Base-by-base conservation (phyloP, 495 filamentous ascomycete species). In the Parathielavia hyrcaniae region DNA sequence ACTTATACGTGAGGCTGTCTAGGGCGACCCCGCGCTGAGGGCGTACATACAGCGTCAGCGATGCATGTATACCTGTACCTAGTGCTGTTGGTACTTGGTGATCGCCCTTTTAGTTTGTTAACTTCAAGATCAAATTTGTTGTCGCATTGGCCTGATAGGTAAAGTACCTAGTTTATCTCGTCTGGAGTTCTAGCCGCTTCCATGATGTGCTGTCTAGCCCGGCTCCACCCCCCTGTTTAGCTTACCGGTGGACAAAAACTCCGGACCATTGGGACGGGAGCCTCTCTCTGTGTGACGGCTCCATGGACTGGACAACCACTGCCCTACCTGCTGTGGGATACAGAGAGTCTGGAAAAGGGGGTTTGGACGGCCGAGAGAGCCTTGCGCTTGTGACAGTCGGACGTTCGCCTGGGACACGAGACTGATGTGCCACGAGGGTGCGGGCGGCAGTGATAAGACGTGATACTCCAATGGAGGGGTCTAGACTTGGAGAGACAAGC, bases 141-240 rank as follows among this genome's bases (percentile, higher is more conserved):
- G 26, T 5, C 22, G 45, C 13, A 30, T 12, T 48, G 45, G 45
- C 45, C 43, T 38, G 53, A 20, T 46, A 23, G 50, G n/a, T n/a
- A n/a, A n/a, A n/a, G n/a, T n/a, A n/a, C n/a, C n/a, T n/a, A n/a
- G n/a, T n/a, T n/a, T n/a, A n/a, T n/a, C 53, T 38, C 53, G 55
- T 50, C 58, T 41, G 52, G 52, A 36, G 26, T 64, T 64, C 62
- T 56, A 64, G 58, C 58, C 55, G 62, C 58, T 64, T 64, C 62
- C 62, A 64, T 64, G 44, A 45, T 57, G 59, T 41, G 59, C 48
- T 61, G 59, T 56, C 53, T 32, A n/a, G 26, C 51, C 41, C 19
- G 19, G 53, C 53, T 53, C 41, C 59, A 39, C 45, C 59, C 40
- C 16, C 12, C 16, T n/a, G n/a, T n/a, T n/a, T n/a, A n/a, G n/a